phyloP scores from a whole-genome alignment of 2,329 filamentous ascomycete species.

The Colletotrichum sublineola region DNA sequence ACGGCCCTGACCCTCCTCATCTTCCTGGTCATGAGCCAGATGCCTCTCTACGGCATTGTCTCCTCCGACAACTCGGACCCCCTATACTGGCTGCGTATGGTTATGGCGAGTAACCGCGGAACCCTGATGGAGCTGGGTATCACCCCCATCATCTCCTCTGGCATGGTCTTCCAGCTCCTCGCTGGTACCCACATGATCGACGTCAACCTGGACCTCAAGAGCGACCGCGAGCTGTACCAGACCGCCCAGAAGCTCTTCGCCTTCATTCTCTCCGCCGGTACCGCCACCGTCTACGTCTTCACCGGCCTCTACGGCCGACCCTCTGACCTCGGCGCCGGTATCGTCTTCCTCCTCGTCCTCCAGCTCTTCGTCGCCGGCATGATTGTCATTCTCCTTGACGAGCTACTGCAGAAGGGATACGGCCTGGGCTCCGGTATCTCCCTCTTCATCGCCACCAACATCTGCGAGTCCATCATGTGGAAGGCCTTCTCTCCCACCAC shows the following conservation, averaged over 20 bases:
- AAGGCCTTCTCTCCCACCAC: slow-evolving; percentile 99
- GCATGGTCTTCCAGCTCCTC: slow-evolving; percentile 99
- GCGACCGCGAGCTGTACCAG: slow-evolving; percentile 99
- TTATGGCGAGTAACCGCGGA: slow-evolving; percentile 98
- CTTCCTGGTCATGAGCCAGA: slow-evolving; percentile 99
- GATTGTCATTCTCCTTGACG: slow-evolving; percentile 98
- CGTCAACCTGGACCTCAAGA: slow-evolving; percentile 99
- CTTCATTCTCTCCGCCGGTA: slow-evolving; percentile 97
- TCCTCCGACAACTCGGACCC: slow-evolving; percentile 98
- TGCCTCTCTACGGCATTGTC: slow-evolving; percentile 99
- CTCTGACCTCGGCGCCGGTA: slow-evolving; percentile 95
- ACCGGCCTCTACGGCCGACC: slow-evolving; percentile 98
- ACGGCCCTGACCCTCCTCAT: slow-evolving; percentile 94
- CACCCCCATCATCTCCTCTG: slow-evolving; percentile 98
- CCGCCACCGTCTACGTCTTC: slow-evolving; percentile 98
- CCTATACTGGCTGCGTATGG: slow-evolving; percentile 99
- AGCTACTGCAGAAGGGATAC: slow-evolving; percentile 99
- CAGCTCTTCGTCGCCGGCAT: slow-evolving; percentile 97
- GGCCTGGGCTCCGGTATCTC: slow-evolving; percentile 98
- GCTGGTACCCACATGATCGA: slow-evolving; percentile 99
- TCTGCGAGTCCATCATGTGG: slow-evolving; percentile 99
- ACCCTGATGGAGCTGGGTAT: slow-evolving; percentile 97
- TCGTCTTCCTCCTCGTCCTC: slow-evolving; percentile 97
- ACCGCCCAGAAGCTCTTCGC: slow-evolving; percentile 99
- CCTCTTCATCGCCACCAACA: slow-evolving; percentile 99